phyloP scores from a whole-genome alignment of 2,329 filamentous ascomycete genomes.

The Pseudocercospora ulei region DNA sequence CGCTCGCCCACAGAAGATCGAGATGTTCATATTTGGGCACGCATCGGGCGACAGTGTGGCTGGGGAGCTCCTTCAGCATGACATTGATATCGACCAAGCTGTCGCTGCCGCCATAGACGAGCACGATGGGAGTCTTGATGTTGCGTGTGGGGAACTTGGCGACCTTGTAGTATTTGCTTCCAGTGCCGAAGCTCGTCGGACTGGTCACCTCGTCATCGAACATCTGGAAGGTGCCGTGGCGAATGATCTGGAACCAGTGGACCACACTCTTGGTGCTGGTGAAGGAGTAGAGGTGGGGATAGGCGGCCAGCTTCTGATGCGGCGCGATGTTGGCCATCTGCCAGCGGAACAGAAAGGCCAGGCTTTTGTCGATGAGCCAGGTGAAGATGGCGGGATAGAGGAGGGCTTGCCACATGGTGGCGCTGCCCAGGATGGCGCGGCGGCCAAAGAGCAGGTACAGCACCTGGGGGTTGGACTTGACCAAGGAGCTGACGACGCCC shows the following conservation, averaged over 20 bases:
- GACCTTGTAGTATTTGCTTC: constrained; percentile 84
- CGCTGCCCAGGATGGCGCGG: constrained; percentile 79
- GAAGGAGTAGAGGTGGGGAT: constrained; percentile 91
- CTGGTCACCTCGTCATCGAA: constrained; percentile 89
- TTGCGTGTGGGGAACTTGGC: constrained; percentile 94
- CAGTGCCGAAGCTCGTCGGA: constrained; percentile 59
- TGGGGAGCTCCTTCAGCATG: constrained; percentile 81
- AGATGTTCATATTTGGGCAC: constrained; percentile 92
- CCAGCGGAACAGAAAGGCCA: constrained; percentile 86
- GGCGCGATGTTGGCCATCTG: constrained; percentile 69
- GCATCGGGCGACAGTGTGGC: constrained; percentile 73
- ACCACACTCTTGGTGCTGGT: constrained; percentile 95
- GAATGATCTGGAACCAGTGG: constrained; percentile 99
- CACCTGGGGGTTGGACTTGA: constrained; percentile 87
- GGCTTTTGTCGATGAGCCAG: constrained; percentile 69
- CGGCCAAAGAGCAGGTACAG: constrained; percentile 88
- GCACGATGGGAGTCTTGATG: constrained; percentile 87
- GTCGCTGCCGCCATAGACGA: constrained; percentile 88
- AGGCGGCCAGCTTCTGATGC: constrained; percentile 87
- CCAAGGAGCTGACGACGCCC: constrained; percentile 79
- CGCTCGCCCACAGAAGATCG: constrained; percentile 87
- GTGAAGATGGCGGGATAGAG: constrained; percentile 91
- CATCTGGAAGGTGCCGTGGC: constrained; percentile 94
- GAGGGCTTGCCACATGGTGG: constrained; percentile 95
- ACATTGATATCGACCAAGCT: constrained; percentile 86